Base-by-base conservation (phyloP, 2,329 filamentous ascomycete species). In the Elsinoe necatrix region DNA sequence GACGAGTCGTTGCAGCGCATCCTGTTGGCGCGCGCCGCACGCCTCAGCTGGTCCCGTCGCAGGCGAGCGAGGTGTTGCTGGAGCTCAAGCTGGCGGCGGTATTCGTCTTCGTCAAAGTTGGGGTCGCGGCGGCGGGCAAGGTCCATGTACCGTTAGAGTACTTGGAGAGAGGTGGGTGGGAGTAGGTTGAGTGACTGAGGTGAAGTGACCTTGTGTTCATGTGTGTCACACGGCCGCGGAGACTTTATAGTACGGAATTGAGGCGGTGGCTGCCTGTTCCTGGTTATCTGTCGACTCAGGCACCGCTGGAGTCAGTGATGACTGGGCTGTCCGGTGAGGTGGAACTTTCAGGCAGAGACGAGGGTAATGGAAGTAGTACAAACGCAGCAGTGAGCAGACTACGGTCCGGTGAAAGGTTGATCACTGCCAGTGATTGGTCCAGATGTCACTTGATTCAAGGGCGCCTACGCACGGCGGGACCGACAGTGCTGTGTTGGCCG, bases 61-160 rank as follows among this genome's bases (percentile, higher is more conserved):
- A 42, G 35, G 12, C 39, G 35, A 9, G 20, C 21, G n/a, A 45
- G 21, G 35, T 31, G 52, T 23, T 42, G 31, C 7, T 25, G 35
- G 35, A 55, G 52, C 21, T 55, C 48, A 2, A 14, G 9, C 8
- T 45, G 48, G 31, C 31, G 48, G 31, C 48, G 48, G 31, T 39
- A 52, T 37, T 52, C 48, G 25, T 52, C 48, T 16, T 52, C 48
- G 48, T 52, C 48, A 12, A 34, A 34, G 12, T 37, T 37, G 18
- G 48, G 48, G 16, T 34, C 31, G 18, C 48, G 29, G 48, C 48
- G 48, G 31, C 48, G 29, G 16, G 45, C 25, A 14, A 29, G 29
- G 48, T 52, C 48, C 48, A 52, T 52, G 21, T 52, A 52, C 29
- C 16, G 16, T 7, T 39, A 14, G 8, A 12, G 47, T 20, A 14